Evolutionary conservation across 2,329 filamentous ascomycete genomes (phyloP).

Genomic region (Paecilomyces formosus): DNA sequence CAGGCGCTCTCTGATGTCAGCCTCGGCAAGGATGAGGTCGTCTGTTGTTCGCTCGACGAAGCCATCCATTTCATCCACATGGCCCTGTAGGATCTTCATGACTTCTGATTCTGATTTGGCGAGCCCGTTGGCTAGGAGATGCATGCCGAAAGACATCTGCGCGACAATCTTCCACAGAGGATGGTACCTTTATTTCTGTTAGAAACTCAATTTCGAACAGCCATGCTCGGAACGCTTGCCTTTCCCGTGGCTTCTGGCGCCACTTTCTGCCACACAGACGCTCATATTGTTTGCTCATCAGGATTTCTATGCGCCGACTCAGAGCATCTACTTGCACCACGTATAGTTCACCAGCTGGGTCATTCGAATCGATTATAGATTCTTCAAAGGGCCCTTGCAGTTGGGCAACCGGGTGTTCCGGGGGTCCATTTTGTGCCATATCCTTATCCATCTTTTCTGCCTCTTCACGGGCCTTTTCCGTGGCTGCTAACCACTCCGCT

Average conservation of each 20-base stretch:
- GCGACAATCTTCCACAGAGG: conserved; percentile 84
- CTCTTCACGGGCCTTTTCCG: conserved; percentile 6
- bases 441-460: conserved; percentile 2
- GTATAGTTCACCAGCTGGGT: conserved; percentile 16
- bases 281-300: conserved; percentile 62
- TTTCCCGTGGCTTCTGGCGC: conserved; percentile 65
- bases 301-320: conserved; percentile 55
- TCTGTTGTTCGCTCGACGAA: conserved; percentile 82
- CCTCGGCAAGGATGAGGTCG: conserved; percentile 69
- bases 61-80: conserved; percentile 89
- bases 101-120: conserved; percentile 87
- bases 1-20: conserved; percentile 73
- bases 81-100: conserved; percentile 77
- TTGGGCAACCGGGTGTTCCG: conserved; percentile 34
- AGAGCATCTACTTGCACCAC: conserved; percentile 31
- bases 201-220: not conserved
- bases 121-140: conserved; percentile 74
- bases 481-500: conserved; percentile 7
- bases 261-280: conserved; percentile 66
- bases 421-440: conserved; percentile 12
- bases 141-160: conserved; percentile 89
- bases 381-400: conserved; percentile 40
- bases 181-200: conserved; percentile 53
- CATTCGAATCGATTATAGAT: conserved; percentile 33
- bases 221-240: conserved; percentile 12